These are phyloP conservation scores for Lepraria neglecta DNA, from an alignment of 495 filamentous ascomycete species.

Conservation along the genomic window DNA sequence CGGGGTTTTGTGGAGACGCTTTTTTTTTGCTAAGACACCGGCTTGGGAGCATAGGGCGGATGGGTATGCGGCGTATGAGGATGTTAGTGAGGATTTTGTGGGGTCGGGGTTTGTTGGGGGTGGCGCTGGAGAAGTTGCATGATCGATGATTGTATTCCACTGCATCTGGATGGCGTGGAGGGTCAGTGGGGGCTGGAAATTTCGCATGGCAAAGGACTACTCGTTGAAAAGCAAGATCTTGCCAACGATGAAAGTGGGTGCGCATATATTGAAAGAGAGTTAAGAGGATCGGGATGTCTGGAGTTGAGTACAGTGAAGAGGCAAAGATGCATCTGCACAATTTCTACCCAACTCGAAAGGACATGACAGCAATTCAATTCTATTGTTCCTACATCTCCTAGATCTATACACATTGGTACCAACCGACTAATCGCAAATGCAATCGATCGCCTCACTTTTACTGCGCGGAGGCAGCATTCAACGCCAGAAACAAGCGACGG, in stretches of 20 bases:
- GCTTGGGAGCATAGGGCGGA: background rate
- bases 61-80: background rate
- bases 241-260: too few species aligned
- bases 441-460: background rate
- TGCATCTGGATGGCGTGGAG: too few species aligned
- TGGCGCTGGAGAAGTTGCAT: background rate
- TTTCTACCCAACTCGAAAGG: too few species aligned
- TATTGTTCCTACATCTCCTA: background rate
- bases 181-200: too few species aligned
- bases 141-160: background rate
- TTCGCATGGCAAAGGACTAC: too few species aligned
- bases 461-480: background rate
- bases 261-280: too few species aligned
- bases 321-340: too few species aligned
- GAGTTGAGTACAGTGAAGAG: too few species aligned
- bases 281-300: too few species aligned
- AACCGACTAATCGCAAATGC: background rate
- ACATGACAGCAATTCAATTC: background rate
- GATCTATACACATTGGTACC: background rate
- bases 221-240: too few species aligned
- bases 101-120: too few species aligned
- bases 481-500: slow-evolving; percentile 6
- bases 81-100: background rate
- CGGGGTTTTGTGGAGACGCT: slow-evolving; percentile 16
- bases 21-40: slow-evolving; percentile 12